These are phyloP conservation scores for Withania somnifera DNA, from an alignment of 305 asterid species.

Conservation along the genomic window DNA sequence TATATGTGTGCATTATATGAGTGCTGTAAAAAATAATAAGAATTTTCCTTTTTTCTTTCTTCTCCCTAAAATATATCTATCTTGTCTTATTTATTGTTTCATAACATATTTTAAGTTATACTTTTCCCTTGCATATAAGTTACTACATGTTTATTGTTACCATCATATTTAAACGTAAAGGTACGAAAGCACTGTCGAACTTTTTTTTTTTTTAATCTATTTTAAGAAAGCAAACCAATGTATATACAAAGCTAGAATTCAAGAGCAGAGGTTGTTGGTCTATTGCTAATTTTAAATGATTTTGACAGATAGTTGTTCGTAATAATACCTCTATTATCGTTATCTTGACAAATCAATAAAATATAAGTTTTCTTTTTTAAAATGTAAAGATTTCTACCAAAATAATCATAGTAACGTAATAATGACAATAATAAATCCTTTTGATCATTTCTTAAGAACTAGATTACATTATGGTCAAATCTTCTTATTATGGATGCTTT, in stretches of 20 bases:
- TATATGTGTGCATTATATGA: too few species aligned
- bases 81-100: too few species aligned
- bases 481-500: neutral
- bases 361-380: neutral
- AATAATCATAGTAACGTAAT: neutral
- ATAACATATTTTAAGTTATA: too few species aligned
- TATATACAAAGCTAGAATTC: neutral
- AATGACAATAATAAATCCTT: neutral
- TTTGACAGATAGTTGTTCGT: neutral
- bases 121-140: too few species aligned
- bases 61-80: too few species aligned
- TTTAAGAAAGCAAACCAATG: too few species aligned
- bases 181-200: too few species aligned
- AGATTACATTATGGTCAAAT: neutral
- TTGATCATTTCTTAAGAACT: neutral
- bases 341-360: neutral
- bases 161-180: too few species aligned
- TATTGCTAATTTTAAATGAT: neutral
- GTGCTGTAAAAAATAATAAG: too few species aligned
- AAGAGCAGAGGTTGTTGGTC: neutral
- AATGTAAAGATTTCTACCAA: neutral
- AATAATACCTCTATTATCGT: neutral
- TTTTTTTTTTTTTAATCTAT: too few species aligned
- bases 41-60: too few species aligned
- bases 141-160: too few species aligned